These are phyloP conservation scores for Wickerhamiella vanderwaltii DNA, from an alignment of 805 yeast genomes.

Conservation along the genomic window DNA sequence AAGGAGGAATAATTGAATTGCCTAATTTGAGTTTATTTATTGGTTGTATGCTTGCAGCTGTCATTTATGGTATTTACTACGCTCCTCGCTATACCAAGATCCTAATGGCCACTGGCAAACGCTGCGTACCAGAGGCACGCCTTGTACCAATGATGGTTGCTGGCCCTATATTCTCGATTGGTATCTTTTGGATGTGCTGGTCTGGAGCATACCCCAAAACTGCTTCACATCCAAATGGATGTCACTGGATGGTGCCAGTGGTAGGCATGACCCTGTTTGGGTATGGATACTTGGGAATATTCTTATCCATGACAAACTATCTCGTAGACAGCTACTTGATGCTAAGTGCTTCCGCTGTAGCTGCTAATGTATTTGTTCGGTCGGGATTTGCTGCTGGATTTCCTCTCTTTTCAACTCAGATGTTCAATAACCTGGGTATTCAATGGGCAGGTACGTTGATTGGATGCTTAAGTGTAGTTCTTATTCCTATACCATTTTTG, in stretches of 20 bases:
- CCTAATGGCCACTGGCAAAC: conserved; percentile 42
- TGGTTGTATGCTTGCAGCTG: conserved; percentile 50
- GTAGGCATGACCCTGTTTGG: conserved; percentile 44
- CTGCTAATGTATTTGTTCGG: conserved; percentile 50
- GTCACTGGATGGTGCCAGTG: conserved; percentile 57
- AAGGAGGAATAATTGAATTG: conserved; percentile 51
- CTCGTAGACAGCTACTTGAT: conserved; percentile 47
- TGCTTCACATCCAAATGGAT: conserved; percentile 32
- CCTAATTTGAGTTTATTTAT: conserved; percentile 69
- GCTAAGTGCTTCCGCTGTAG: conserved; percentile 52
- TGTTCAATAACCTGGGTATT: conserved; percentile 39
- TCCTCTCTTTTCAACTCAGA: conserved; percentile 44
- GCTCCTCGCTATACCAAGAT: conserved; percentile 43
- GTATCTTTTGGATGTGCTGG: conserved; percentile 83
- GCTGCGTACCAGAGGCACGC: conserved; percentile 67
- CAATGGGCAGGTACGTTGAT: conserved; percentile 45
- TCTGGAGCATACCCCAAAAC: conserved; percentile 58
- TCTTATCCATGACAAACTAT: conserved; percentile 49
- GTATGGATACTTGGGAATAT: conserved; percentile 42
- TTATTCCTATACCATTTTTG: conserved; percentile 46
- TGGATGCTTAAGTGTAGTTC: conserved; percentile 37
- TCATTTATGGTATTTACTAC: conserved; percentile 36
- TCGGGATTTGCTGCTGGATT: conserved; percentile 49
- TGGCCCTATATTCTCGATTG: conserved; percentile 57
- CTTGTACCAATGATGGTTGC: conserved; percentile 66